A percentile compares a stretch with the other conserved stretches of the same genome.
phyloP scores from a whole-genome alignment of 306 rosid species.

The Oxytropis ochrocephala region DNA sequence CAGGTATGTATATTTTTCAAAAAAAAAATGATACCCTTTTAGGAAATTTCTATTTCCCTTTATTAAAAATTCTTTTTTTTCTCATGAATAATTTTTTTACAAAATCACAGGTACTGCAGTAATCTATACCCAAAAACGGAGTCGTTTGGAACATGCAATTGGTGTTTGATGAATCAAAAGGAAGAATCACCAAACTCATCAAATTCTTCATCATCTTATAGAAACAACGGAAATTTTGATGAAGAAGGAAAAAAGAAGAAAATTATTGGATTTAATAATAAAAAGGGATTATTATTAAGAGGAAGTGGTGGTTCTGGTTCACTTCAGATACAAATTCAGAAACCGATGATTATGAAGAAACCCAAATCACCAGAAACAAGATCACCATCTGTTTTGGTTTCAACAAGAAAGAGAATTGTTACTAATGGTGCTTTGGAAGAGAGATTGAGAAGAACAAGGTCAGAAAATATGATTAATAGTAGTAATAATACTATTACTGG shows the following conservation, averaged over 20 bases:
- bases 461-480: slow-evolving; percentile 38
- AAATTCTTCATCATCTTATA: slow-evolving; percentile 58
- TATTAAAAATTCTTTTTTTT: neutral
- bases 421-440: slow-evolving; percentile 42
- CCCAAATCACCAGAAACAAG: slow-evolving; percentile 36
- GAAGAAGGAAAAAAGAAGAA: slow-evolving; percentile 23
- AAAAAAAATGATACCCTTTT: neutral
- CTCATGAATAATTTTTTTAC: neutral
- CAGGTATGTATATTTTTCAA: slow-evolving; percentile 34
- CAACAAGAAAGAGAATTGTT: slow-evolving; percentile 50
- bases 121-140: slow-evolving; percentile 67
- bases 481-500: neutral
- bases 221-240: slow-evolving; percentile 11
- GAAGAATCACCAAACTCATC: slow-evolving; percentile 68
- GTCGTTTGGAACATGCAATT: slow-evolving; percentile 57
- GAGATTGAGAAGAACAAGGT: slow-evolving; percentile 52
- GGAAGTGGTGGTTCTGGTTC: slow-evolving; percentile 1
- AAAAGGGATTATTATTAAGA: slow-evolving; percentile 11
- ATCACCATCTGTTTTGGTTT: slow-evolving; percentile 31
- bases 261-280: neutral
- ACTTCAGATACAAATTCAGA: slow-evolving; percentile 29
- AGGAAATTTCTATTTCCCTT: neutral
- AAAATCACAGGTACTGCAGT: slow-evolving; percentile 66
- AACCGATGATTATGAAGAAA: slow-evolving; percentile 58
- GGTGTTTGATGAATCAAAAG: slow-evolving; percentile 73